A percentile compares a stretch with the other conserved stretches of the same genome.
These are phyloP conservation scores for Chlorella sp. DNA, from an alignment of 139 green algal genomes.

Conservation along the genomic window DNA sequence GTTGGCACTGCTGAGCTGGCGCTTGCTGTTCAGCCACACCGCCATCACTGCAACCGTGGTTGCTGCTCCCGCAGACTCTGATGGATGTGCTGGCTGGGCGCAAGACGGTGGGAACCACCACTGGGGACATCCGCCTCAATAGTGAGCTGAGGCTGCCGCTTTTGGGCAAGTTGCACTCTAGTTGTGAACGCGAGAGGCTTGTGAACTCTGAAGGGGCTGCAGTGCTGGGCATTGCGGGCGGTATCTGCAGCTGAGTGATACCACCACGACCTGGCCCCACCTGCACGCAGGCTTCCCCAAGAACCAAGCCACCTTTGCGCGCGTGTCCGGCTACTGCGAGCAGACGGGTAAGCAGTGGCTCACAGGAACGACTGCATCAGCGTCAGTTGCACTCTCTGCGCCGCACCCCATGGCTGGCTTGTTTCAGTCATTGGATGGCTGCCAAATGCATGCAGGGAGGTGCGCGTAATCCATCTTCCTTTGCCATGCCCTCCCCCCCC, in stretches of 20 bases:
- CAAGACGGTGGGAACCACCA: constrained; percentile 51
- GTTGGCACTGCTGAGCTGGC: no score
- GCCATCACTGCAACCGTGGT: not conserved
- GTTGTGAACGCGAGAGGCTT: no score
- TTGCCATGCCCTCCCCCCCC: no score
- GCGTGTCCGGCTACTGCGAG: constrained; percentile 61
- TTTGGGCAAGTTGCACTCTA: no score
- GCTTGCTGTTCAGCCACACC: constrained; percentile 4
- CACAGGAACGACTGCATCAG: no score
- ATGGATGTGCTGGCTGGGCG: constrained; percentile 67
- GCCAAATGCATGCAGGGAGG: no score
- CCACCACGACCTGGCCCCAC: not conserved
- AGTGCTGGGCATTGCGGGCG: no score
- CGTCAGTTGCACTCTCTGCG: no score
- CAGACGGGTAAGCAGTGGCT: not conserved
- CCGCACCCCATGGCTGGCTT: no score
- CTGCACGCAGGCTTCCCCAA: constrained; percentile 38
- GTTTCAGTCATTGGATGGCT: no score
- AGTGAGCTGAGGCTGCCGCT: not conserved
- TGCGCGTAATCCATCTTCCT: no score
- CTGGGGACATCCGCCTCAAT: constrained; percentile 67
- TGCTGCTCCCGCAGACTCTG: constrained; percentile 23
- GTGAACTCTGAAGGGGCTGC: no score
- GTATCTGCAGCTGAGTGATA: not conserved
- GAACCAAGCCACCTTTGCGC: constrained; percentile 59